phyloP scores from a whole-genome alignment of 345 rosid genomes.

The Garcia nutans region DNA sequence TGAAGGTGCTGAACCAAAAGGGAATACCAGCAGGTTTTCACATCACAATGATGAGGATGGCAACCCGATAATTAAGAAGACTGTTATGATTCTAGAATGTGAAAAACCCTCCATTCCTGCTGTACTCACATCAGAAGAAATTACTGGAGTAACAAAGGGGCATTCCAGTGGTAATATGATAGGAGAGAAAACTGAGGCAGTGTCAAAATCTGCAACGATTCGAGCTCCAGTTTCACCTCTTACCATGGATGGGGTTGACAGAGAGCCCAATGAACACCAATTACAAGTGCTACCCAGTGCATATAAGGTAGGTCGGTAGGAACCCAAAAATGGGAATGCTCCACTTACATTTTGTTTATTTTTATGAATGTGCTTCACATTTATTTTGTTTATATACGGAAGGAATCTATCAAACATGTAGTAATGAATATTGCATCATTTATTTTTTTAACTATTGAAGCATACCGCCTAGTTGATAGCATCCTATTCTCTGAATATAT shows the following conservation, averaged over 20 bases:
- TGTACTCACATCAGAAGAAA: conserved; percentile 36
- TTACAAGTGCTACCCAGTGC: conserved; percentile 31
- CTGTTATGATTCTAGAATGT: conserved; percentile 60
- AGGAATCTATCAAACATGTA: background rate
- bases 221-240: conserved; percentile 33
- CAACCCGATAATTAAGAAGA: conserved; percentile 60
- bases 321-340: conserved; percentile 23
- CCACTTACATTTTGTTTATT: background rate
- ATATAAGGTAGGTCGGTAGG: conserved; percentile 38
- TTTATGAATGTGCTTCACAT: background rate
- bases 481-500: background rate
- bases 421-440: too few species aligned
- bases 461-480: background rate
- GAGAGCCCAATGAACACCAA: conserved; percentile 27
- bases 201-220: conserved; percentile 34
- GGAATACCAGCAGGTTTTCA: conserved; percentile 34
- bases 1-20: conserved; percentile 33
- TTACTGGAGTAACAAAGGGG: conserved; percentile 29
- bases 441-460: background rate
- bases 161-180: conserved; percentile 13
- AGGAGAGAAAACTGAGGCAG: conserved; percentile 30
- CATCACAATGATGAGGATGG: conserved; percentile 53
- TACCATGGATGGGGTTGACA: conserved; percentile 34
- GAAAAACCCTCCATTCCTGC: conserved; percentile 47
- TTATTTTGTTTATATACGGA: background rate